These are phyloP conservation scores for Knufia petricola DNA, from an alignment of 2,329 filamentous ascomycete species.

Conservation along the genomic window DNA sequence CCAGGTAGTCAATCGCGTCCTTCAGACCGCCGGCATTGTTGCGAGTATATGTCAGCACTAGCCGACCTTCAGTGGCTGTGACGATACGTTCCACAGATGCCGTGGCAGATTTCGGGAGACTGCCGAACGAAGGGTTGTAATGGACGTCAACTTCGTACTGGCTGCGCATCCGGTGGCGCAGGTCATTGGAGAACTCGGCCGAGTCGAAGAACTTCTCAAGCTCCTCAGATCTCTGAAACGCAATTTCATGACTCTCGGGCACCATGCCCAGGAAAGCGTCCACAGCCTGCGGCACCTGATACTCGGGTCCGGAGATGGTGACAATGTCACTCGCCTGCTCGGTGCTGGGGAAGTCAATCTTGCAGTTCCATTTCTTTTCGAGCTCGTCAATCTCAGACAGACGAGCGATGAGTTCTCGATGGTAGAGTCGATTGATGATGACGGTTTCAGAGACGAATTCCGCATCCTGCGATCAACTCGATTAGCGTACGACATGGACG, in stretches of 20 bases:
- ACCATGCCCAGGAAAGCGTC: constrained; percentile 98
- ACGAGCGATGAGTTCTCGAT: constrained; percentile 82
- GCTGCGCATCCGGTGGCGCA: constrained; percentile 72
- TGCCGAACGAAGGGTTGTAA: constrained; percentile 42
- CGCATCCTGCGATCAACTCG: constrained; percentile 54
- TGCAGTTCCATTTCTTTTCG: constrained; percentile 99
- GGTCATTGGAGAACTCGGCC: constrained; percentile 67
- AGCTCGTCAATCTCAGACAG: constrained; percentile 84
- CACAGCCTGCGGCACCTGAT: constrained; percentile 93
- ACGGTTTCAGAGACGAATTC: constrained; percentile 94
- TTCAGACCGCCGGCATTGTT: constrained; percentile 94
- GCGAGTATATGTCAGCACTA: constrained; percentile 78
- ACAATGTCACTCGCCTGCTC: constrained; percentile 96
- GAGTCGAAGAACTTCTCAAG: constrained; percentile 76
- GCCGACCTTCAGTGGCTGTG: constrained; percentile 40
- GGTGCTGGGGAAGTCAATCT: constrained; percentile 95
- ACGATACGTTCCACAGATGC: constrained; percentile 35
- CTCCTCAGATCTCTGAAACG: constrained; percentile 65
- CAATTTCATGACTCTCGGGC: constrained; percentile 85
- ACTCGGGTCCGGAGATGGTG: constrained; percentile 90
- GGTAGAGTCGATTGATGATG: constrained; percentile 87
- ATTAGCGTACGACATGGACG: constrained; percentile 16
- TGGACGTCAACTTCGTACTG: constrained; percentile 88
- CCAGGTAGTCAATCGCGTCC: constrained; percentile 90
- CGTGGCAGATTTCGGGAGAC: constrained; percentile 23